Evolutionary conservation across 1,284 basidiomycete species (phyloP).

Genomic region (Austroboletus novae-zelandiae): DNA sequence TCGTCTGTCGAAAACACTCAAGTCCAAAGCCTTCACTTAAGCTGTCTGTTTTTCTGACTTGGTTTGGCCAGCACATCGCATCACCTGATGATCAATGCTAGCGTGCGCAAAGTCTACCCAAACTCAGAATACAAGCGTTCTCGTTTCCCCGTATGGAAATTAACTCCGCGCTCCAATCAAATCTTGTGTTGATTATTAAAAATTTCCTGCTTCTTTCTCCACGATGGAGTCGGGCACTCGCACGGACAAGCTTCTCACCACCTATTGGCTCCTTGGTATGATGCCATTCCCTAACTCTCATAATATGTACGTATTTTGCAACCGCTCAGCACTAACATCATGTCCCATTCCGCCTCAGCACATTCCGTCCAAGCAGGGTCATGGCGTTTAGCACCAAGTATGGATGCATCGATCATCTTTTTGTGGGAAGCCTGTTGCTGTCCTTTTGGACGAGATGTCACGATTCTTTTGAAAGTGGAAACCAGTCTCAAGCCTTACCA

Average conservation of each 20-base stretch:
- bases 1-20: background rate
- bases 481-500: no score
- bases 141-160: slow-evolving; percentile 11
- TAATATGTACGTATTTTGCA: background rate
- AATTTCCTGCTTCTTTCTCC: slow-evolving; percentile 15
- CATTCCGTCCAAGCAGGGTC: no score
- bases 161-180: background rate
- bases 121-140: background rate
- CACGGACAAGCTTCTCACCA: background rate
- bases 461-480: no score
- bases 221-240: slow-evolving; percentile 11
- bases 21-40: no score
- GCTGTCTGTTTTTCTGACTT: no score
- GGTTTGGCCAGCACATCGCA: background rate
- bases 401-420: no score
- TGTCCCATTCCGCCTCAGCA: background rate
- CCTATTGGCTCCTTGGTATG: background rate
- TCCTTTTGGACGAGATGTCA: no score
- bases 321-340: no score
- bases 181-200: background rate
- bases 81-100: no score
- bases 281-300: background rate
- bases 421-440: no score
- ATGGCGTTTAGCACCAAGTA: no score
- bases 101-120: background rate